Conservation (phyloP, 2,329 filamentous ascomycete genomes). For the Nakataea oryzae region DNA sequence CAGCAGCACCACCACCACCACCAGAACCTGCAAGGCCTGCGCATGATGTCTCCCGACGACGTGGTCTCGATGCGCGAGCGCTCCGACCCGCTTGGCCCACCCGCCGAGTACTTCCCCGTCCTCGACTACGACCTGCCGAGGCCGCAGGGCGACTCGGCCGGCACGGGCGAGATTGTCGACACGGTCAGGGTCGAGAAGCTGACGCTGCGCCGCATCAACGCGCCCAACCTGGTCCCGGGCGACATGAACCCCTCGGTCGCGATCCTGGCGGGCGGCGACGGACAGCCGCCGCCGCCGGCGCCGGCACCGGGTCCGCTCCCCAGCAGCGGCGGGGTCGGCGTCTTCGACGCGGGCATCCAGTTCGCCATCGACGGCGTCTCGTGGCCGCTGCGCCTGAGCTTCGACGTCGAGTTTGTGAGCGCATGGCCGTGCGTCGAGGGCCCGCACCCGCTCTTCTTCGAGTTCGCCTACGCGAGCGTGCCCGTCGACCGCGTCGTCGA, state of each 20-base stretch:
- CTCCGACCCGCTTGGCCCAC: slow-evolving; percentile 58
- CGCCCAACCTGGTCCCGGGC: slow-evolving; percentile 17
- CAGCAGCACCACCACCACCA: no score
- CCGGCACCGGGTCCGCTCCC: slow-evolving; percentile 3
- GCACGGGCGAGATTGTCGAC: slow-evolving; percentile 39
- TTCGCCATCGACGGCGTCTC: slow-evolving; percentile 53
- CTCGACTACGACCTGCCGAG: slow-evolving; percentile 54
- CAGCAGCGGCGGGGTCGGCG: slow-evolving; percentile 21
- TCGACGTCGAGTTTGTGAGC: slow-evolving; percentile 56
- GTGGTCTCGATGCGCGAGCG: slow-evolving; percentile 56
- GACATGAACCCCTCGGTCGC: slow-evolving; percentile 6
- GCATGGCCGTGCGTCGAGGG: slow-evolving; percentile 54
- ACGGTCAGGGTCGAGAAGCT: slow-evolving; percentile 61
- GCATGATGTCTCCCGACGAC: slow-evolving; percentile 40
- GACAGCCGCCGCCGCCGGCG: background rate
- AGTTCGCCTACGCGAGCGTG: slow-evolving; percentile 52
- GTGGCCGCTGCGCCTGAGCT: slow-evolving; percentile 52
- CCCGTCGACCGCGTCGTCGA: slow-evolving; percentile 55
- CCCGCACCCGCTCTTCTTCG: slow-evolving; percentile 62
- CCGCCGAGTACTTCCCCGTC: slow-evolving; percentile 51
- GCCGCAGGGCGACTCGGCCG: slow-evolving; percentile 35
- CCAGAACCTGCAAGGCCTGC: background rate
- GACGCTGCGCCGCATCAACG: slow-evolving; percentile 31
- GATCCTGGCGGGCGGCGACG: background rate
- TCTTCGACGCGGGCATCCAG: slow-evolving; percentile 50